Evolutionary conservation across 176 grass and related monocot species (phyloP).

Genomic region (Eragrostis curvula): DNA sequence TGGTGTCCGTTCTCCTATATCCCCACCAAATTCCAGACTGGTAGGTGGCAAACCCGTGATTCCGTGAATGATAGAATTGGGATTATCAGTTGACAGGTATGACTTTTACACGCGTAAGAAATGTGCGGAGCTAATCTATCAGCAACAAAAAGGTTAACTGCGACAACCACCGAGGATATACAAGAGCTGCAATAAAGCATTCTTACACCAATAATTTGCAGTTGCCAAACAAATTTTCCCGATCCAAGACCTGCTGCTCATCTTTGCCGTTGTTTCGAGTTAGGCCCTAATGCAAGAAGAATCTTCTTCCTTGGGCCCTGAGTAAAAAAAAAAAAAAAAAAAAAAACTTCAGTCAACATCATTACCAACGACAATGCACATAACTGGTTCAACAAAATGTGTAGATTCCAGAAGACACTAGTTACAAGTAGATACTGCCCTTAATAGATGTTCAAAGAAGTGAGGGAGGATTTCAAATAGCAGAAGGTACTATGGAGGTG

Average conservation of each 20-base stretch:
- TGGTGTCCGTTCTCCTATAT: background rate
- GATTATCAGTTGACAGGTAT: conserved; percentile 15
- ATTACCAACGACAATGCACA: conserved; percentile 12
- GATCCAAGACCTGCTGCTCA: conserved; percentile 30
- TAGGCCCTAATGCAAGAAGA: conserved; percentile 62
- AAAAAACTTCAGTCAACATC: conserved; percentile 7
- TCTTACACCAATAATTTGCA: conserved; percentile 34
- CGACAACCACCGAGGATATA: conserved; percentile 33
- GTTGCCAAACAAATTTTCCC: conserved; percentile 5
- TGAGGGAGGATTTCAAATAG: background rate
- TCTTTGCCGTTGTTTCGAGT: conserved; percentile 48
- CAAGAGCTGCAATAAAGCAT: conserved; percentile 45
- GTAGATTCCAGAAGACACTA: background rate
- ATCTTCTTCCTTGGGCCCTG: conserved; percentile 93
- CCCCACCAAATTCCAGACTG: background rate
- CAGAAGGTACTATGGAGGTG: background rate
- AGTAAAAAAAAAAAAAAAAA: background rate
- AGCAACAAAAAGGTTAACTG: conserved; percentile 29
- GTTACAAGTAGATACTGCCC: background rate
- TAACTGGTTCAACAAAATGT: background rate
- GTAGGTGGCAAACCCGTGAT: conserved; percentile 3
- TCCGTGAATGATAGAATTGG: background rate
- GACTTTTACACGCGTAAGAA: conserved; percentile 39
- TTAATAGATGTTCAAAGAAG: background rate
- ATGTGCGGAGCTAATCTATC: conserved; percentile 7